A percentile compares a stretch with the other conserved stretches of the same genome.
phyloP scores from a whole-genome alignment of 1,284 basidiomycete species.

The Phylloboletellus chloephorus region DNA sequence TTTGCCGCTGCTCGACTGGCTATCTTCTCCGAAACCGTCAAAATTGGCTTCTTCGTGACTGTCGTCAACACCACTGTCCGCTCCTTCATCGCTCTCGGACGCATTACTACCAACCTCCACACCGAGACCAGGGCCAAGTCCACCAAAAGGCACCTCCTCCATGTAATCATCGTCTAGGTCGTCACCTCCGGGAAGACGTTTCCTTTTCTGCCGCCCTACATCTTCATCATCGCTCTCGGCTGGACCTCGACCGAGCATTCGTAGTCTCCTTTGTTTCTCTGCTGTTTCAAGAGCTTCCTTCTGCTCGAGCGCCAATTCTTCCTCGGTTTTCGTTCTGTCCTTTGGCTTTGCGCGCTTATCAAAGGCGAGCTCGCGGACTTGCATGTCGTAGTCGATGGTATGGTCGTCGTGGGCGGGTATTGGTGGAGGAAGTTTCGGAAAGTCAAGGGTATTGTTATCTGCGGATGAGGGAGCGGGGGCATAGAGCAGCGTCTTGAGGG shows the following conservation, averaged over 20 bases:
- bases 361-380: constrained; percentile 89
- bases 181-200: constrained; percentile 62
- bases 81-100: constrained; percentile 31
- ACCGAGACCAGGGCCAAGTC: constrained; percentile 49
- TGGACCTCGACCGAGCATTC: constrained; percentile 84
- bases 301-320: constrained; percentile 86
- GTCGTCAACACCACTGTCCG: constrained; percentile 52
- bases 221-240: constrained; percentile 57
- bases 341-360: constrained; percentile 93
- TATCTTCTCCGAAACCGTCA: constrained; percentile 34
- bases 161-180: constrained; percentile 91
- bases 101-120: constrained; percentile 20
- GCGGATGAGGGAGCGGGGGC: constrained; percentile 47
- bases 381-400: constrained; percentile 77
- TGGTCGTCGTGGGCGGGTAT: constrained; percentile 16
- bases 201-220: constrained; percentile 34
- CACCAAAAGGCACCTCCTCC: constrained; percentile 46
- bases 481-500: constrained; percentile 75
- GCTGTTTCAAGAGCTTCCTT: constrained; percentile 84
- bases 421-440: not conserved
- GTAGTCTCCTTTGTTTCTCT: constrained; percentile 71
- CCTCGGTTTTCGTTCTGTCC: constrained; percentile 94
- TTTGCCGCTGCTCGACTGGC: constrained; percentile 32
- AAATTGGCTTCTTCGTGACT: constrained; percentile 39
- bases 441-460: constrained; percentile 33